phyloP scores from a whole-genome alignment of 345 rosid genomes.

The Salix dunnii region DNA sequence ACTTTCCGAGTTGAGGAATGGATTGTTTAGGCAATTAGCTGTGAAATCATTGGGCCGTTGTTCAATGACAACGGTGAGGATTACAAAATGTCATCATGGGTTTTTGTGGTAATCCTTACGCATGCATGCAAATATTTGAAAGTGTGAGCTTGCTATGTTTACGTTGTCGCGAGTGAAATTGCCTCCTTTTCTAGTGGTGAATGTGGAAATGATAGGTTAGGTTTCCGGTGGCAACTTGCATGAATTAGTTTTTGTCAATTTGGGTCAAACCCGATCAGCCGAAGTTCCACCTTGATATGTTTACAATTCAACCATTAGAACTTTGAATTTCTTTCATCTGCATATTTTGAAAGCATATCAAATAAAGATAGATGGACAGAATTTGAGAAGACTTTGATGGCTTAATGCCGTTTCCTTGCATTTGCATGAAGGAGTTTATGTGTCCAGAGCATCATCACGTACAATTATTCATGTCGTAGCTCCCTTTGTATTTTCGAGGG shows the following conservation, averaged over 20 bases:
- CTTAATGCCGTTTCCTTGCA: neutral
- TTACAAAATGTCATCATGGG: neutral
- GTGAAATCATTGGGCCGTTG: neutral
- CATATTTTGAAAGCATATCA: neutral
- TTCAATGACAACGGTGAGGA: neutral
- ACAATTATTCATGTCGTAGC: neutral
- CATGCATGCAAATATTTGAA: neutral
- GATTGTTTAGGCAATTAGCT: neutral
- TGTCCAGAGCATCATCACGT: too few relatives aligned
- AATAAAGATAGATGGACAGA: neutral
- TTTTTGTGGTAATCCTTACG: neutral
- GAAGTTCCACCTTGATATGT: neutral
- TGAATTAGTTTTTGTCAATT: too few relatives aligned
- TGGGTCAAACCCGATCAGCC: neutral
- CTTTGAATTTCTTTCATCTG: too few relatives aligned
- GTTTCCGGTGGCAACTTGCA: neutral
- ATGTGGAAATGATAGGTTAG: neutral
- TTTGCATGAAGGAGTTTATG: neutral
- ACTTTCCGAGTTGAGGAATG: neutral
- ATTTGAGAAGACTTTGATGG: neutral
- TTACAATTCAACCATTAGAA: too few relatives aligned
- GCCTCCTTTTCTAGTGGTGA: neutral
- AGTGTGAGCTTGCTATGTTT: neutral
- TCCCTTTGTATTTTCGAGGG: neutral
- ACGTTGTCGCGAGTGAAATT: neutral